Conservation (phyloP, 306 rosid species). For the Medicago lupulina region DNA sequence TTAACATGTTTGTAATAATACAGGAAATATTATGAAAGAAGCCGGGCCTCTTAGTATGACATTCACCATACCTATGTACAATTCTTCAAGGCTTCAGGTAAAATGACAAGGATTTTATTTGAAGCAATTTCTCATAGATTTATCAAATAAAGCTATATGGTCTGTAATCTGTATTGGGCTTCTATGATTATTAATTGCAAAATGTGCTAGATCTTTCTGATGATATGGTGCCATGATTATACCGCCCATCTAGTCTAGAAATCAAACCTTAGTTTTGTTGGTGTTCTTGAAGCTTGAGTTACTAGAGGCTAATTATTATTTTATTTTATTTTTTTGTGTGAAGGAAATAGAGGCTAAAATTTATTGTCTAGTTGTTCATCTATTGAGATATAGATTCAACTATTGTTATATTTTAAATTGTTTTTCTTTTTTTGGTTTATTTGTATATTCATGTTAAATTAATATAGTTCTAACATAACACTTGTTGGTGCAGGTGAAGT, state of each 20-base stretch:
- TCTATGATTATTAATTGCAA: not conserved
- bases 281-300: constrained; percentile 34
- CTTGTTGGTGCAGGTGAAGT: constrained; percentile 75
- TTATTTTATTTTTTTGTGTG: too few relatives aligned
- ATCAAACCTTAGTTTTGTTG: constrained; percentile 14
- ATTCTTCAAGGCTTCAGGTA: constrained; percentile 86
- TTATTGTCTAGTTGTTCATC: not conserved
- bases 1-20: constrained; percentile 30
- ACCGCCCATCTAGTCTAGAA: constrained; percentile 19
- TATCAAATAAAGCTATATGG: constrained; percentile 20
- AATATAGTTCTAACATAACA: constrained; percentile 33
- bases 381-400: constrained; percentile 32
- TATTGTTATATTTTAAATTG: constrained; percentile 15
- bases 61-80: constrained; percentile 91
- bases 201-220: constrained; percentile 20
- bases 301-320: constrained; percentile 14
- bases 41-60: constrained; percentile 98
- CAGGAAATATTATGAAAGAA: constrained; percentile 92
- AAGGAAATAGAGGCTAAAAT: not conserved
- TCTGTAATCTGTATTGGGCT: not conserved
- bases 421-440: constrained; percentile 4
- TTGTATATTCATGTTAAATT: constrained; percentile 7
- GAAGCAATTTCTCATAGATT: constrained; percentile 36
- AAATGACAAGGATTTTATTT: constrained; percentile 24
- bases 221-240: constrained; percentile 4